phyloP scores from a whole-genome alignment of 805 yeast species.

The Blastobotrys attinorum region DNA sequence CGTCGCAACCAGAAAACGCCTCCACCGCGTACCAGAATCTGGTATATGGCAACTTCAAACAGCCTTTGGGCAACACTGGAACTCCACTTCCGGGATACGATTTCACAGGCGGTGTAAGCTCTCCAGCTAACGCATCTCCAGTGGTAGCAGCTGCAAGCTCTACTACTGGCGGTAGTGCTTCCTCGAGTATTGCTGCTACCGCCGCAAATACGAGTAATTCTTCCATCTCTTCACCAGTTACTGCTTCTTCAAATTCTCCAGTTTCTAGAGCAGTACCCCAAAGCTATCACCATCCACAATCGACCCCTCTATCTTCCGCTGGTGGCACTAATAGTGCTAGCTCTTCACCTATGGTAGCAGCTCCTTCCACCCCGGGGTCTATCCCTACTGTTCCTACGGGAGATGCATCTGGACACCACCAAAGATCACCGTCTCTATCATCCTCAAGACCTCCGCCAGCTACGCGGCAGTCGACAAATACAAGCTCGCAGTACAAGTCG shows the following conservation, averaged over 20 bases:
- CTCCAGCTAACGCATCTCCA: neutral
- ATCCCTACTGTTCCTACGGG: neutral
- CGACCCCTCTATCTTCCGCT: too few species aligned
- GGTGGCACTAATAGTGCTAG: too few species aligned
- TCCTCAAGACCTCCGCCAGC: conserved; percentile 3
- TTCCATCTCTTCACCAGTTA: neutral
- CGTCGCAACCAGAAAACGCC: neutral
- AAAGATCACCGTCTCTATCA: neutral
- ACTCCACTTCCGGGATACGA: neutral
- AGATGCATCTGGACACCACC: too few species aligned
- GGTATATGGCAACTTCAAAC: neutral
- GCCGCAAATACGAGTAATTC: too few species aligned
- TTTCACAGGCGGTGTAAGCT: neutral
- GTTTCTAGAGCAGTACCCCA: too few species aligned
- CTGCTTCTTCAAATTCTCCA: neutral
- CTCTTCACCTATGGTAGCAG: neutral
- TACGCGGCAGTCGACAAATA: conserved; percentile 4
- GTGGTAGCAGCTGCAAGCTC: neutral
- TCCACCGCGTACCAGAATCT: conserved; percentile 1
- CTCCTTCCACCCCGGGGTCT: neutral
- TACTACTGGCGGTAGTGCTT: too few species aligned
- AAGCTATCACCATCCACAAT: too few species aligned
- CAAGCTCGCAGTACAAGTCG: conserved; percentile 17
- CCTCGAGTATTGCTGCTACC: too few species aligned
- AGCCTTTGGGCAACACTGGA: conserved; percentile 1